These are phyloP conservation scores for Aspergillus sp. DNA, from an alignment of 2,329 filamentous ascomycete genomes.

Conservation along the genomic window DNA sequence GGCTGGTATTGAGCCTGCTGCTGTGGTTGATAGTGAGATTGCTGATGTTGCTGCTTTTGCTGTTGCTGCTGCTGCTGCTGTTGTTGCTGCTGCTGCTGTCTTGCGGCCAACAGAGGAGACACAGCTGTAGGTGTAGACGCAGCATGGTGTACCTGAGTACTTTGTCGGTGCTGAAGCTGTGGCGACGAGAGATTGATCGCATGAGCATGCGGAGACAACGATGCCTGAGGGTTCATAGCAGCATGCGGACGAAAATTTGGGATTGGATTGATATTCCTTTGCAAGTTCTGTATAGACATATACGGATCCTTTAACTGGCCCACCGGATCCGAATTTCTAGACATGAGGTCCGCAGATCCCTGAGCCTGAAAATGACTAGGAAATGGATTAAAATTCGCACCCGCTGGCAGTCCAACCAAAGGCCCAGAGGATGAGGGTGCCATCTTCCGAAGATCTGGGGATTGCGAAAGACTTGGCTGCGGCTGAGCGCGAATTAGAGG, in stretches of 20 bases:
- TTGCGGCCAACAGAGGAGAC: slow-evolving; percentile 17
- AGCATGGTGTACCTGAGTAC: slow-evolving; percentile 5
- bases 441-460: slow-evolving; percentile 30
- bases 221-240: slow-evolving; percentile 21
- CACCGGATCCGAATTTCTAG: slow-evolving; percentile 22
- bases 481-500: slow-evolving; percentile 21
- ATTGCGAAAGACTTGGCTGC: slow-evolving; percentile 22
- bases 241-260: slow-evolving; percentile 23
- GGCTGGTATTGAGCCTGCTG: slow-evolving; percentile 13
- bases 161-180: slow-evolving; percentile 22
- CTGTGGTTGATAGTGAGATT: slow-evolving; percentile 10
- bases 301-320: slow-evolving; percentile 19
- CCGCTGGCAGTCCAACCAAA: slow-evolving; percentile 24
- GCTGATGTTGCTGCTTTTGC: slow-evolving; percentile 16
- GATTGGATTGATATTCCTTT: slow-evolving; percentile 26
- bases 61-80: slow-evolving; percentile 24
- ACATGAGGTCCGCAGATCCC: slow-evolving; percentile 23
- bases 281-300: slow-evolving; percentile 22
- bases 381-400: slow-evolving; percentile 21
- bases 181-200: slow-evolving; percentile 25
- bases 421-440: slow-evolving; percentile 24
- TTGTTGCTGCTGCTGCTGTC: slow-evolving; percentile 15
- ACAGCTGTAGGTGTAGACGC: slow-evolving; percentile 18
- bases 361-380: slow-evolving; percentile 23
- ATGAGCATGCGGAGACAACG: slow-evolving; percentile 23